Evolutionary conservation across 306 rosid species (phyloP), one percentile per base, ranked within the genome.

Genomic region (Malus asiatica): DNA sequence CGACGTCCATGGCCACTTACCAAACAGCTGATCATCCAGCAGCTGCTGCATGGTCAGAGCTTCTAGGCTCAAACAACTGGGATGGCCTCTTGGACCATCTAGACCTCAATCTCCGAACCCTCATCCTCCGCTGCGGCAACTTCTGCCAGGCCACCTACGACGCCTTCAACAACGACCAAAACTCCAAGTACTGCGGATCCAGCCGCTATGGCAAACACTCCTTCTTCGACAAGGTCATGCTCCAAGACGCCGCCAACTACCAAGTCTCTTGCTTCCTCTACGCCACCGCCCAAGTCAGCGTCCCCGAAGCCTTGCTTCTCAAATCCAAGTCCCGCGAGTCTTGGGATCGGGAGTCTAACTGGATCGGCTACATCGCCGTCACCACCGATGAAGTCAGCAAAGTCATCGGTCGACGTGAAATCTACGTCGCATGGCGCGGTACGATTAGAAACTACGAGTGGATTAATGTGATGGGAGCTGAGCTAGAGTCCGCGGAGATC

Each of bases 311-410:
- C 23, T 70, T 90, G 27, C 61, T 88, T 27, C 81, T 90, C 55
- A 89, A 78, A 65, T 86, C 96, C 5, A 14, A 62, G 40, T 89
- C 96, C 1, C 85, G 87, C 30, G 93, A 87, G 75, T 66, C 88
- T 0, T 87, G 97, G 90, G 94, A 89, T 77, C 89, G 89, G 40
- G 97, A 89, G 68, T 86, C 93, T 44, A 89, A 91, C 63, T 91
- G 93, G 95, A 88, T 91, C 62, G 95, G 95, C 16, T 91, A 82
- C 73, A 64, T 89, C 20, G 95, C 93, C 7, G 89, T 89, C 53
- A 81, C 88, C 73, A 80, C 84, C 5, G 91, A 91, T 35, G 35
- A 46, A 3, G 82, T 57, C 44, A 60, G 77, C 27, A 14, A 10
- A 2, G 66, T 66, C 46, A 16, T 73, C 25, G 93, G 91, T 62